Base-by-base conservation (phyloP, 768 basidiomycete species). In the Tylopilus felleus region DNA sequence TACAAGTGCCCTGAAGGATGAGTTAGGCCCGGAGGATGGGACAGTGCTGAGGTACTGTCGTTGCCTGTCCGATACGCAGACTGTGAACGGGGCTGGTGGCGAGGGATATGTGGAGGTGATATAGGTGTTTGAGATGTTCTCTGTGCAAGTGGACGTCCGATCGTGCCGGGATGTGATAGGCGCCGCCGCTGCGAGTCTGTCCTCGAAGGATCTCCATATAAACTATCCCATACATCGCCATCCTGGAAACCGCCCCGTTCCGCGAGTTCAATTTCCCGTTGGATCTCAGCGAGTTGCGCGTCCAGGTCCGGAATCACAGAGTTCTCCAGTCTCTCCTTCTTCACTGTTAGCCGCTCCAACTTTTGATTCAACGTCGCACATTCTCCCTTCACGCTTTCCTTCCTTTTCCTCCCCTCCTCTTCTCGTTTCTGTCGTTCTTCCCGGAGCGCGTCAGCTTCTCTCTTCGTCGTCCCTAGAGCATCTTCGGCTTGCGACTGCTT, bases 321-420 rank as follows among this genome's bases (percentile, higher is more conserved):
- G 5, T 62, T 71, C 63, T 88, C 86, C 48, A 90, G 68, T 65
- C 80, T 87, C 48, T 90, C 89, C 63, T 77, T 78, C 73, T 84
- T 86, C 52, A 71, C 74, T 27, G 66, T 75, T 49, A 92, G 69
- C 63, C 81, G 83, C 54, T 96, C 93, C 54, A 92, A 70, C 63
- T 81, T 81, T 59, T 81, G 80, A 3, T 72, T 75, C 52, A 87
- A 65, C 1, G 72, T 71, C 8, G 77, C 72, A 29, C 87, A 73
- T 62, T 93, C 91, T 14, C 70, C 71, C 61, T 77, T 81, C 73
- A 83, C 71, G 14, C 71, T 68, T 35, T 88, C 86, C 27, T 79
- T 64, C 42, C 76, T 70, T 67, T 82, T 83, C 61, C 75, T 80
- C 57, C 76, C 79, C 57, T 73, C 73, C 48, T 77, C 77, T 54